A percentile compares a stretch with the other conserved stretches of the same genome.
These are phyloP conservation scores for Trichoderma citrinoviride DNA, from an alignment of 2,329 filamentous ascomycete genomes.

Conservation along the genomic window DNA sequence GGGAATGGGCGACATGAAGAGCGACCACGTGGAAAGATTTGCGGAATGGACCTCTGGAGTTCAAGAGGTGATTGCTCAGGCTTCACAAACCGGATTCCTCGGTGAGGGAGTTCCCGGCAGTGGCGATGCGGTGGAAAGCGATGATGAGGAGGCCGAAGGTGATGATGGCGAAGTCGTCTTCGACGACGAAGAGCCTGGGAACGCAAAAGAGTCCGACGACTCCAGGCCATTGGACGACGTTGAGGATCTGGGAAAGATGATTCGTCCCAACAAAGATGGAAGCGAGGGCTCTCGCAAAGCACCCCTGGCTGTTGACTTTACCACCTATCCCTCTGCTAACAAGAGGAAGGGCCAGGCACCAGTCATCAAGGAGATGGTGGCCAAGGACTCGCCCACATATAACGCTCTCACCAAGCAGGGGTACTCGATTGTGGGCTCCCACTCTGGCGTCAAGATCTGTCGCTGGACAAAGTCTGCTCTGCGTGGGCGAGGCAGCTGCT, in stretches of 20 bases:
- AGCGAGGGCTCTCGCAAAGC: constrained; percentile 32
- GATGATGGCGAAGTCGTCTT: constrained; percentile 52
- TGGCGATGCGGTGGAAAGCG: constrained; percentile 81
- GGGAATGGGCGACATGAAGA: constrained; percentile 82
- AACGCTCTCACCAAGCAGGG: constrained; percentile 90
- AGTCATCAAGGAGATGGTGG: constrained; percentile 85
- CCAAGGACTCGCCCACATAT: constrained; percentile 84
- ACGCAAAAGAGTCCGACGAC: constrained; percentile 36
- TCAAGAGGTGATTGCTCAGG: constrained; percentile 64
- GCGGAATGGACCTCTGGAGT: constrained; percentile 77
- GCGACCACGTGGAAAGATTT: constrained; percentile 64
- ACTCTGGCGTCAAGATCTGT: constrained; percentile 96
- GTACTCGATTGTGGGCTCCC: constrained; percentile 90
- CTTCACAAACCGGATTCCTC: constrained; percentile 57
- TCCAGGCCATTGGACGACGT: constrained; percentile 65
- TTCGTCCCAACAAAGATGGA: constrained; percentile 46
- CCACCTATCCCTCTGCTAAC: constrained; percentile 59
- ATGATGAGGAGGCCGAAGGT: constrained; percentile 64
- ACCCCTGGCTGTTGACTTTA: constrained; percentile 82
- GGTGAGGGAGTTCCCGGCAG: constrained; percentile 71
- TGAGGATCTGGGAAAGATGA: constrained; percentile 74
- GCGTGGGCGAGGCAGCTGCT: constrained; percentile 89
- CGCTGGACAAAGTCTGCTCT: constrained; percentile 98
- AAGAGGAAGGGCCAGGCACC: constrained; percentile 45
- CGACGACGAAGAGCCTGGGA: constrained; percentile 41